Base-by-base conservation (phyloP, 805 yeast species). In the Candida succiphila region DNA sequence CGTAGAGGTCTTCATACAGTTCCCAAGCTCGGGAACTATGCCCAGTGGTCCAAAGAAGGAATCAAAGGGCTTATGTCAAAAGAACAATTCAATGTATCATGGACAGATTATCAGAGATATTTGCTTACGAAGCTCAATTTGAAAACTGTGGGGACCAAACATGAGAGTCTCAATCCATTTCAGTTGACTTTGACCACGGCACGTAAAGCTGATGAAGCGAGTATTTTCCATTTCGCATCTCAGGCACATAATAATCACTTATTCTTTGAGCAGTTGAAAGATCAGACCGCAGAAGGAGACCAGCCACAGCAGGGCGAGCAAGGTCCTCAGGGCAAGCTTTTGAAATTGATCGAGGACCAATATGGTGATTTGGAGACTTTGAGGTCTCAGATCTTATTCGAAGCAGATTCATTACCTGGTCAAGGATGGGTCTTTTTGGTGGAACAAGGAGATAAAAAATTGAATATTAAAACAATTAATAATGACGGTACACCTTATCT, bases 171-270 rank as follows among this genome's bases (percentile, higher is more conserved):
- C 52, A 61, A 69, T 15, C 89, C 95, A 3, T 74, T 79, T 53
- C 82, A 82, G 40, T 73, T 85, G 35, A 53, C 77, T 37, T 57
- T 75, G 38, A 69, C 76, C 42, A 75, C 92, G 1, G 80, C 87
- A 4, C 70, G 72, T 46, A 72, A 75, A 41, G 65, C 82, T 21
- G 72, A 75, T 21, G 72, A 73, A 46, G 78, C 87, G 23, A 72
- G 73, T 35, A 57, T 73, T n/a, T 88, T 79, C 67, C 92, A 88
- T 59, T 74, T 69, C 49, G 96, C 97, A 3, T 83, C 95, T 4
- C 94, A 83, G 53, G 78, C 87, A 3, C 89, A 83, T 61, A 88
- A 87, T 60, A 92, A 92, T 62, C 98, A 89, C 59, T 67, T 92
- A 32, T 86, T 82, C 48, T 77, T 87, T 49, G 75, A 80, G 54